These are phyloP conservation scores for Didymella pomorum DNA, from an alignment of 2,329 filamentous ascomycete species.

Conservation along the genomic window DNA sequence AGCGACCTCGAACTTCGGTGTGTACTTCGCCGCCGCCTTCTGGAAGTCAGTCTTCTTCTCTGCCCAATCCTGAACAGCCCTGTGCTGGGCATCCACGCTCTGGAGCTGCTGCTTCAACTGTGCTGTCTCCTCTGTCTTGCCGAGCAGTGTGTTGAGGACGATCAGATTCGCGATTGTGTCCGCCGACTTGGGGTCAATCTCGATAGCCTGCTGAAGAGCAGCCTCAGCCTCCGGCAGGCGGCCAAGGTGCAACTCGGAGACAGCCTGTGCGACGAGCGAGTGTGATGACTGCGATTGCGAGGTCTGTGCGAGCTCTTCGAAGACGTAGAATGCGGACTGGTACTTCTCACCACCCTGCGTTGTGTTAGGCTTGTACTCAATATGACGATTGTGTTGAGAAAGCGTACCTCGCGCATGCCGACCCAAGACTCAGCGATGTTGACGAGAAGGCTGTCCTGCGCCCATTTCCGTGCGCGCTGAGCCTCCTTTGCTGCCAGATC, in stretches of 20 bases:
- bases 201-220: constrained; percentile 80
- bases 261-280: constrained; percentile 84
- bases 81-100: constrained; percentile 70
- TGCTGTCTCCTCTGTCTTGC: constrained; percentile 67
- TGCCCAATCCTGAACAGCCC: constrained; percentile 74
- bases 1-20: constrained; percentile 73
- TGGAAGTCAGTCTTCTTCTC: constrained; percentile 92
- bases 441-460: constrained; percentile 90
- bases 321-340: constrained; percentile 96
- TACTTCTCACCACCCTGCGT: constrained; percentile 89
- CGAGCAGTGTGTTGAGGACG: constrained; percentile 78
- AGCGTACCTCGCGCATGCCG: constrained; percentile 78
- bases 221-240: constrained; percentile 87
- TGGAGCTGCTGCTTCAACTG: constrained; percentile 64
- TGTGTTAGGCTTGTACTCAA: constrained; percentile 25
- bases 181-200: constrained; percentile 73
- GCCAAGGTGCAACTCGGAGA: constrained; percentile 90
- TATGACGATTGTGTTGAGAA: constrained; percentile 21
- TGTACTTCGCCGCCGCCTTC: constrained; percentile 84
- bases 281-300: constrained; percentile 79
- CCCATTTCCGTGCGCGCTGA: constrained; percentile 85
- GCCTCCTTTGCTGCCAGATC: constrained; percentile 94
- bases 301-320: constrained; percentile 91
- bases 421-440: constrained; percentile 97
- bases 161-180: constrained; percentile 84